phyloP scores from a whole-genome alignment of 176 grass and related monocot genomes.

The barley (Hordeum vulgare) region MorexV3_pseudomolecules_assembly NC_058518.1:488464869-488465368 shows the following conservation, averaged over 20 bases:
- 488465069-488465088: neutral
- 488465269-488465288: neutral
- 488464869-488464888: too few species aligned
- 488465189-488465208: constrained; percentile 34
- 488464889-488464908: too few species aligned
- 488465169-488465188: neutral
- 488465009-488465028: too few species aligned
- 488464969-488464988: neutral
- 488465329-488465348: neutral
- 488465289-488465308: neutral
- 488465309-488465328: neutral
- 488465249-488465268: too few species aligned
- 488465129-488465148: neutral
- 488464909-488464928: too few species aligned
- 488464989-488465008: neutral
- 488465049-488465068: neutral
- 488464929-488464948: too few species aligned
- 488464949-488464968: too few species aligned
- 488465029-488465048: neutral
- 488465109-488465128: neutral
- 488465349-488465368: neutral
- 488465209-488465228: neutral
- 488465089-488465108: neutral
- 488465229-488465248: neutral
- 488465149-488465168: neutral